Base-by-base conservation (phyloP, 495 filamentous ascomycete genomes). In the Penicillium chermesinum region DNA sequence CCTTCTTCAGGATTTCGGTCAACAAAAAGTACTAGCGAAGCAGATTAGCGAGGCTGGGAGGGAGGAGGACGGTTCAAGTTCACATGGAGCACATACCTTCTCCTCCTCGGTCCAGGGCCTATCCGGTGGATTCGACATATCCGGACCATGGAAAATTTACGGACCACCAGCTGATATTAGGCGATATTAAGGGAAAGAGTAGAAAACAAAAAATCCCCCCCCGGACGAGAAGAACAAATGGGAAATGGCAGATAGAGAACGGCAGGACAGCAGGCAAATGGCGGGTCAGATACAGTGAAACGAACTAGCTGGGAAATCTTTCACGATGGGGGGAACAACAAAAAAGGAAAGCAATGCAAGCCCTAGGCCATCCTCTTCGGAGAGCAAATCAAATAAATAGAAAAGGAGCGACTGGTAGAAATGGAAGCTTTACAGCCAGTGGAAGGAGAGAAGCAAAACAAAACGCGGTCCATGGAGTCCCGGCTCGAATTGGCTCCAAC, bases 1-100 rank as follows among this genome's bases (percentile, higher is more conserved):
- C 73, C 39, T 74, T 73, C 62, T 82, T 83, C 50, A 84, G 59
- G 55, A 84, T 82, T 55, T 83, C 80, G 22, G 77, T 75, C 44
- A 83, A 73, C 44, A 84, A 54, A 27, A 59, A 69, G 55, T 79
- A 76, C 64, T 76, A 58, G n/a, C 57, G 49, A 43, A 42, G 2
- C n/a, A 7, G 17, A 19, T 41, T 21, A 52, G 50, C 46, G 34
- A 36, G 4, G 15, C 18, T 4, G 10, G 5, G 25, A 30, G 25
- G n/a, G n/a, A n/a, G n/a, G n/a, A n/a, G n/a, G n/a, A n/a, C n/a
- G n/a, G 37, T 35, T 27, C 10, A 18, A 1, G 10, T 20, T 48
- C 35, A 33, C 7, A 9, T 10, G 14, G n/a, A 22, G 15, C 48
- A 43, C 73, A 41, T 73, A 83, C 80, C 73, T 78, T 76, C 68